Percentiles rank a stretch among this genome's conserved stretches.
Evolutionary conservation across 1,284 basidiomycete genomes (phyloP).

Genomic region (Cryptococcus hybrid): DNA sequence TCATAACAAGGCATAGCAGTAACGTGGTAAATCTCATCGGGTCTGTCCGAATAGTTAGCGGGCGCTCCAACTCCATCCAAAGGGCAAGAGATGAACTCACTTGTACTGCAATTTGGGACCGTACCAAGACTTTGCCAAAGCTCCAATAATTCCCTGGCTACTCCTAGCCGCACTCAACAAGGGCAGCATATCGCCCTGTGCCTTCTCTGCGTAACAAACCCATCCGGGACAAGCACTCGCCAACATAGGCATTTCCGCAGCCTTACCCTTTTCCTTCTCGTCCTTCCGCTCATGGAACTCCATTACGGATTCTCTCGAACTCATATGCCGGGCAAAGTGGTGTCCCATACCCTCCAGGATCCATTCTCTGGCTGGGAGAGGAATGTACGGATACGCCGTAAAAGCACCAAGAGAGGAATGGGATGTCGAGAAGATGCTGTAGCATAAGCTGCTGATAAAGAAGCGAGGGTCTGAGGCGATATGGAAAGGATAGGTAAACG

Average conservation of each 20-base stretch:
- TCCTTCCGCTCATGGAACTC: conserved; percentile 74
- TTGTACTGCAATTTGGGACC: conserved; percentile 61
- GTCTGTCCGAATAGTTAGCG: conserved; percentile 52
- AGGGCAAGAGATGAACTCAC: conserved; percentile 54
- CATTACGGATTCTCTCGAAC: conserved; percentile 72
- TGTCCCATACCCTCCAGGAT: conserved; percentile 73
- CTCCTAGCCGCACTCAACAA: conserved; percentile 87
- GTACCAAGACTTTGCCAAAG: conserved; percentile 84
- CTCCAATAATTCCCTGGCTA: conserved; percentile 92
- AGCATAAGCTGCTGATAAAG: conserved; percentile 71
- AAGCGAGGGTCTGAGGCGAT: conserved; percentile 89
- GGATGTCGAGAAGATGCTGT: conserved; percentile 29
- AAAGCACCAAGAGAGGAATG: conserved; percentile 59
- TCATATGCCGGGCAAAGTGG: conserved; percentile 86
- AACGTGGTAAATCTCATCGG: conserved; percentile 87
- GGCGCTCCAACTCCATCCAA: not conserved
- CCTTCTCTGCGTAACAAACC: conserved; percentile 99
- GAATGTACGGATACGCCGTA: conserved; percentile 68
- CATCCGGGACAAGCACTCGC: conserved; percentile 97
- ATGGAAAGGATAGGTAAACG: conserved; percentile 77
- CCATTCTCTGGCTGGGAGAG: conserved; percentile 30
- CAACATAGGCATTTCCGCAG: conserved; percentile 71
- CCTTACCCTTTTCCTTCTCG: conserved; percentile 37
- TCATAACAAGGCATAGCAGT: conserved; percentile 99
- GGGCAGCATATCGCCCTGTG: conserved; percentile 88